phyloP scores from a whole-genome alignment of 2,329 filamentous ascomycete species.

The Aureobasidium sp. region DNA sequence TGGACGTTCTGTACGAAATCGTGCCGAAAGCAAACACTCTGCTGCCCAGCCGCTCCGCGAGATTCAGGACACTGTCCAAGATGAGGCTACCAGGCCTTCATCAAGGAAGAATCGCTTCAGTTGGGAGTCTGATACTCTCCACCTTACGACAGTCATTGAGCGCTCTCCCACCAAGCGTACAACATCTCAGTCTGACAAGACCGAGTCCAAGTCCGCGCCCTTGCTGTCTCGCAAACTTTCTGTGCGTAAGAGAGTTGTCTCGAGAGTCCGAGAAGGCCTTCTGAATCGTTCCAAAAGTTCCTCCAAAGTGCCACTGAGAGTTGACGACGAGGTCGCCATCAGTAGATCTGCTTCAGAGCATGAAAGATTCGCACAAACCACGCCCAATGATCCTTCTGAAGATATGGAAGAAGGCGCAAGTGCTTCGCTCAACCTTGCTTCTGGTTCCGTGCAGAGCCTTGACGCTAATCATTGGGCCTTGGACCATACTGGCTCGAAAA shows the following conservation, averaged over 20 bases:
- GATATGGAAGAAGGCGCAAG: neutral
- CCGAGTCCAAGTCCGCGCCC: neutral
- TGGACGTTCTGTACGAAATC: neutral
- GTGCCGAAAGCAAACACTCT: neutral
- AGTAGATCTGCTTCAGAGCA: slow-evolving; percentile 1
- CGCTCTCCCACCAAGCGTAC: neutral
- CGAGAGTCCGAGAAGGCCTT: slow-evolving; percentile 30
- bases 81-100: neutral
- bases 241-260: slow-evolving; percentile 30
- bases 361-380: neutral
- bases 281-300: slow-evolving; percentile 24
- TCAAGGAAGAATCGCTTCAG: neutral
- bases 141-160: slow-evolving; percentile 4
- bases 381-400: neutral
- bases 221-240: slow-evolving; percentile 26
- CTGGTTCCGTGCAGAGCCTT: neutral
- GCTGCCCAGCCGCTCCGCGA: neutral
- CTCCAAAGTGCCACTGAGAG: slow-evolving; percentile 16
- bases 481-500: neutral
- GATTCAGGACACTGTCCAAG: neutral
- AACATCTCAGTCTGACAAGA: neutral
- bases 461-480: neutral
- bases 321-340: neutral
- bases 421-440: neutral
- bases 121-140: neutral